Conservation (phyloP, 768 basidiomycete genomes). For the Hebeloma cylindrosporum region DNA sequence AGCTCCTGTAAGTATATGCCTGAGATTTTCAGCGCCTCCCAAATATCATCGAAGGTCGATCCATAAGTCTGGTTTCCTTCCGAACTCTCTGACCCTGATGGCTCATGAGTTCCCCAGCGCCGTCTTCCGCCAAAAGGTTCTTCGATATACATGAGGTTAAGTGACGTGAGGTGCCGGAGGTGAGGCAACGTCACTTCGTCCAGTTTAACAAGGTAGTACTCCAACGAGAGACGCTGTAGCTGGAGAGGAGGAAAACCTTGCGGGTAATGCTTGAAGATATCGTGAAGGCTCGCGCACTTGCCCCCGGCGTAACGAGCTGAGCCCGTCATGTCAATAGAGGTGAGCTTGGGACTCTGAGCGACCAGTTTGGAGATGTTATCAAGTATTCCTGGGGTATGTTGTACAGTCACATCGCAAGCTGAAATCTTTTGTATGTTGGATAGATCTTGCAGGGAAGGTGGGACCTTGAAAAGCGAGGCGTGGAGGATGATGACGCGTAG, state of each 20-base stretch:
- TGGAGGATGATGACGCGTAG: conserved; percentile 2
- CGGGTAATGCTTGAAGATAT: conserved; percentile 13
- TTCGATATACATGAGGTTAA: conserved; percentile 6
- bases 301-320: conserved; percentile 1
- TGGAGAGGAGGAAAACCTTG: conserved; percentile 8
- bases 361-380: conserved; percentile 11
- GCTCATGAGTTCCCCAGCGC: conserved; percentile 5
- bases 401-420: conserved; percentile 2
- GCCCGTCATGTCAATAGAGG: conserved; percentile 7
- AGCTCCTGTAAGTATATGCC: conserved; percentile 6
- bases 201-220: background rate
- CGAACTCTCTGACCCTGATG: background rate
- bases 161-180: conserved; percentile 10
- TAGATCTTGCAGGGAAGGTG: conserved; percentile 1
- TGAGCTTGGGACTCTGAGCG: conserved; percentile 9
- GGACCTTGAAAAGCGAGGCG: conserved; percentile 4
- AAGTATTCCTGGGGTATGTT: conserved; percentile 6
- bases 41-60: conserved; percentile 4
- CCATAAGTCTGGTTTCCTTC: conserved; percentile 2
- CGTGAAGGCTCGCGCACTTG: conserved; percentile 15
- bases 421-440: conserved; percentile 5
- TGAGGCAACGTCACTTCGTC: conserved; percentile 13
- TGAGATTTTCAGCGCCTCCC: background rate
- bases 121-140: conserved; percentile 2
- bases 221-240: conserved; percentile 8